These are phyloP conservation scores for Cladosporium sp. DNA, from an alignment of 2,329 filamentous ascomycete species.

Conservation along the genomic window DNA sequence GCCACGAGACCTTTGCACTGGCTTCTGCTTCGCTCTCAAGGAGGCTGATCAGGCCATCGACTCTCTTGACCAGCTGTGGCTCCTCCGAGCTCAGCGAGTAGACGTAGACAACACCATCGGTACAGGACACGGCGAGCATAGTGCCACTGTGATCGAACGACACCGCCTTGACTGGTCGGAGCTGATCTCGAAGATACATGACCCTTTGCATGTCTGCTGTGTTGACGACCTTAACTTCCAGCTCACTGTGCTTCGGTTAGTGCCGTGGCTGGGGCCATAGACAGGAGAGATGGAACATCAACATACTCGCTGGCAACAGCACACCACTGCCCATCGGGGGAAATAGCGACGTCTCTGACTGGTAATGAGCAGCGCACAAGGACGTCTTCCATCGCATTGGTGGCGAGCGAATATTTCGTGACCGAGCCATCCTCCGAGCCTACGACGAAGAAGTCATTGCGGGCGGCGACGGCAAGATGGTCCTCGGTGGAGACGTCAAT, in stretches of 20 bases:
- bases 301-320: slow-evolving; percentile 89
- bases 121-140: slow-evolving; percentile 75
- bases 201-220: slow-evolving; percentile 73
- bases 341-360: slow-evolving; percentile 79
- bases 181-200: slow-evolving; percentile 76
- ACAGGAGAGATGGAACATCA: slow-evolving; percentile 8
- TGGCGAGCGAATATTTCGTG: slow-evolving; percentile 80
- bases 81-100: slow-evolving; percentile 77
- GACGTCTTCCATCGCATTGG: slow-evolving; percentile 71
- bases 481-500: slow-evolving; percentile 89
- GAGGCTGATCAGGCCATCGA: slow-evolving; percentile 80
- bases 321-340: slow-evolving; percentile 77
- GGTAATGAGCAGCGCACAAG: slow-evolving; percentile 81
- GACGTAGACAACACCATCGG: slow-evolving; percentile 84
- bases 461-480: slow-evolving; percentile 73
- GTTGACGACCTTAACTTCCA: slow-evolving; percentile 85
- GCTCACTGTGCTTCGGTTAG: slow-evolving; percentile 51
- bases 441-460: slow-evolving; percentile 78
- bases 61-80: slow-evolving; percentile 74
- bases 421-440: slow-evolving; percentile 96
- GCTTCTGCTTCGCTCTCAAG: slow-evolving; percentile 73
- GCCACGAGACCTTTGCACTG: slow-evolving; percentile 76
- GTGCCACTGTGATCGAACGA: slow-evolving; percentile 79
- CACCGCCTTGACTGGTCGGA: slow-evolving; percentile 84
- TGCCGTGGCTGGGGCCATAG: background rate